Evolutionary conservation across 1,284 basidiomycete genomes (phyloP).

Genomic region (Golubevia sp.): DNA sequence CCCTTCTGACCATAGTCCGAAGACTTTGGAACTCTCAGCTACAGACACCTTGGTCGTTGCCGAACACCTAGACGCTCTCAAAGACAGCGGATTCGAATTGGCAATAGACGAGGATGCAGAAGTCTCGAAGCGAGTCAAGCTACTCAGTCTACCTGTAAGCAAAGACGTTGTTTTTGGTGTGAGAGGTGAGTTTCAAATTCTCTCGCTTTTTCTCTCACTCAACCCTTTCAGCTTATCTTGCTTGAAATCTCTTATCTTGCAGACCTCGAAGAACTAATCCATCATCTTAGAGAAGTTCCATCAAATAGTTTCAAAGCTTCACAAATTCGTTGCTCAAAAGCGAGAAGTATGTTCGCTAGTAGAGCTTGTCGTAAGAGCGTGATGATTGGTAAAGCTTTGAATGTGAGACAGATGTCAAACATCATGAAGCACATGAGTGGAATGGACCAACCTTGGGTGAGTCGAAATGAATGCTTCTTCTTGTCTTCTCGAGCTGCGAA

Average conservation of each 20-base stretch:
- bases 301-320: slow-evolving; percentile 68
- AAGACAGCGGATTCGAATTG: slow-evolving; percentile 83
- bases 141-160: slow-evolving; percentile 86
- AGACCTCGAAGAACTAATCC: slow-evolving; percentile 95
- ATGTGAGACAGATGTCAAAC: slow-evolving; percentile 75
- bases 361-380: slow-evolving; percentile 93
- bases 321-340: slow-evolving; percentile 82
- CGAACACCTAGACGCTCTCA: slow-evolving; percentile 81
- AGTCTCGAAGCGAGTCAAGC: slow-evolving; percentile 68
- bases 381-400: slow-evolving; percentile 90
- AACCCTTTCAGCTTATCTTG: slow-evolving; percentile 4
- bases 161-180: slow-evolving; percentile 82
- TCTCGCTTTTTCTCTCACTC: too few relatives aligned
- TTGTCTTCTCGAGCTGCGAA: not conserved
- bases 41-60: slow-evolving; percentile 85
- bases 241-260: slow-evolving; percentile 3
- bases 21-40: slow-evolving; percentile 79
- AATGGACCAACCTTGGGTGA: slow-evolving; percentile 88
- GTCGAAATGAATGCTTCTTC: slow-evolving; percentile 9
- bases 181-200: slow-evolving; percentile 65
- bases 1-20: slow-evolving; percentile 68
- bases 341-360: slow-evolving; percentile 93
- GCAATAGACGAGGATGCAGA: slow-evolving; percentile 54
- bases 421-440: slow-evolving; percentile 89
- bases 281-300: slow-evolving; percentile 78